Evolutionary conservation across 495 filamentous ascomycete species (phyloP), one percentile per base, ranked within the genome.

Genomic region (Opeltia flavorubescens): DNA sequence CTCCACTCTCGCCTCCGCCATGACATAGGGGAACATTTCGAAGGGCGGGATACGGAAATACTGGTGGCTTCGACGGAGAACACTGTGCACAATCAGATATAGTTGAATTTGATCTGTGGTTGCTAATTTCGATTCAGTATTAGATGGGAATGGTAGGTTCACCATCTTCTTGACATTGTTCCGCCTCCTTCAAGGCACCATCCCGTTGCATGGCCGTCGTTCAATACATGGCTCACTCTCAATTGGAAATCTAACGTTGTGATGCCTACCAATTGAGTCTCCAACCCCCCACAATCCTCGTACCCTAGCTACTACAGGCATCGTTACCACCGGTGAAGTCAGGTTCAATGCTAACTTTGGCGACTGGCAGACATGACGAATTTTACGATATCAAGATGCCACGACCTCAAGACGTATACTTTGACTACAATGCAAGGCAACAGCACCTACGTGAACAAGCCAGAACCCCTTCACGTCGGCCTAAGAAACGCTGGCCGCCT

Each of bases 401-500:
- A 34, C 38, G 47, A 18, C 39, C 47, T 24, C 27, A 43, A 21
- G 17, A 43, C 34, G 20, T 24, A 24, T 17, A 34, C 18, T 24
- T 44, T 15, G 36, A 43, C 13, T 38, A 47, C 30, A 38, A 47
- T 23, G 17, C 25, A n/a, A 12, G 46, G 43, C 39, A 17, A 13
- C 38, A 23, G 25, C n/a, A 49, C 26, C 8, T 18, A 7, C 24
- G 15, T 1, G 15, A 26, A 24, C 34, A 15, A 49, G 4, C 35
- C 26, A 8, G 20, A 18, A 23, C 18, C 8, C 27, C 25, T 18
- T 34, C 39, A 42, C 39, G 33, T 15, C 47, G 26, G 15, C 34
- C 45, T 21, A 40, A 20, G 23, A 18, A 17, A 28, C 60, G 53
- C 28, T 64, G 63, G 60, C 66, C 68, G 21, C 69, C 68, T 11